Evolutionary conservation across 805 yeast genomes (phyloP), one percentile per base, ranked within the genome.

Genomic region (Candida multigemmis): DNA sequence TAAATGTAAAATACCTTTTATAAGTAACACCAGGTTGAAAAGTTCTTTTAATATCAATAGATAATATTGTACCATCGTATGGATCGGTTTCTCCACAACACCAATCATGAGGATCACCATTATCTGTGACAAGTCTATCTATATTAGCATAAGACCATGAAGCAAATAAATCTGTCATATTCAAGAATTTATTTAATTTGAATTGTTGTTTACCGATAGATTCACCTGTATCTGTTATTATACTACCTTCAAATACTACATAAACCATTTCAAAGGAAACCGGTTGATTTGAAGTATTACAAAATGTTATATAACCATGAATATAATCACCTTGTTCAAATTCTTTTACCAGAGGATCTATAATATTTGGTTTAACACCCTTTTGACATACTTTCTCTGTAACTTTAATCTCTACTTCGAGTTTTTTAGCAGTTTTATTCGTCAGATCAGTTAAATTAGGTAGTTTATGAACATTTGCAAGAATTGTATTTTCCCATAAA

Each of bases 21-120:
- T 61, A 61, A 4, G 57, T 59, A 14, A 50, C 42, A 10, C 46
- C 41, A 1, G 67, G 66, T 36, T 56, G 47, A 28, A 61, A 57
- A 13, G 41, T 38, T 12, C 62, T 41, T 34, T 53, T 53, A 14
- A 60, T 51, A 28, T 48, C 64, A 24, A 61, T 44, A 1, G 66
- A 38, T 8, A 61, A 40, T 4, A 38, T 27, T 0, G 66, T 47
- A 31, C 49, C 45, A 36, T 61, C 68, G 27, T 40, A 45, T 3
- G 67, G 65, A 32, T 61, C 68, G 1, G 53, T 53, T 30, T 61
- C 68, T 2, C 66, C 65, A 16, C 48, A 57, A 37, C 68, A 61
- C 68, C 68, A 61, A 44, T 55, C 64, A 35, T 53, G 56, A 8
- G 63, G 63, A 30, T 56, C 59, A 2, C 62, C 62, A 25, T 54